Evolutionary conservation across 768 basidiomycete genomes (phyloP).

Genomic region (Rhodotorula graminis): DNA sequence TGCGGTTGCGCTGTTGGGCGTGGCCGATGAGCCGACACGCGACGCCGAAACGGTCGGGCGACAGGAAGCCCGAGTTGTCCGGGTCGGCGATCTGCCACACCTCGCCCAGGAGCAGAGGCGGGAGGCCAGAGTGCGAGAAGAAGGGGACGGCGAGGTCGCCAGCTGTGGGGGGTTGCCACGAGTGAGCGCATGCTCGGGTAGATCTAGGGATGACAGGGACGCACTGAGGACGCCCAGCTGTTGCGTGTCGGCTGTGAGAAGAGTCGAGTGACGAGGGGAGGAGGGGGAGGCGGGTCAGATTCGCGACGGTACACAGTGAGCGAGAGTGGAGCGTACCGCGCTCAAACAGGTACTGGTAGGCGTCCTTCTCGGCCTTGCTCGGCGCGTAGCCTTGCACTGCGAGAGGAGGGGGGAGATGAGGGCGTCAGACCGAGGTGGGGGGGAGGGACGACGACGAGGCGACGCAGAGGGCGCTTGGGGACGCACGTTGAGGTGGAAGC

Average conservation of each 20-base stretch:
- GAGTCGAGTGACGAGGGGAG: neutral
- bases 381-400: slow-evolving; percentile 29
- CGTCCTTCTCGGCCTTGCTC: slow-evolving; percentile 25
- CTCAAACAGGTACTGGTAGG: slow-evolving; percentile 30
- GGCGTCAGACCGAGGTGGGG: slow-evolving; percentile 2
- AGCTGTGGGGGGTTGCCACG: no score
- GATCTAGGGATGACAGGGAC: slow-evolving; percentile 1
- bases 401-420: neutral
- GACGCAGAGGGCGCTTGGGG: neutral
- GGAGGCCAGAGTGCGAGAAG: slow-evolving; percentile 75
- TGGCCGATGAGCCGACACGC: slow-evolving; percentile 88
- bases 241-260: slow-evolving; percentile 60
- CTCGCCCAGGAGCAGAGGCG: slow-evolving; percentile 71
- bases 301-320: no score
- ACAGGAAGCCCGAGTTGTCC: slow-evolving; percentile 87
- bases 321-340: slow-evolving; percentile 12
- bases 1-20: slow-evolving; percentile 66
- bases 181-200: no score
- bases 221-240: slow-evolving; percentile 68
- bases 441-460: neutral
- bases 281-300: neutral
- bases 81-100: slow-evolving; percentile 91
- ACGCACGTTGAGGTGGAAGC: slow-evolving; percentile 17
- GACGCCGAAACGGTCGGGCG: slow-evolving; percentile 76
- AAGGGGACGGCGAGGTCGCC: slow-evolving; percentile 86